Percentiles rank a stretch among this genome's conserved stretches.
These are phyloP conservation scores for Metrosideros polymorpha DNA, from an alignment of 441 rosid species.

Conservation along the genomic window DNA sequence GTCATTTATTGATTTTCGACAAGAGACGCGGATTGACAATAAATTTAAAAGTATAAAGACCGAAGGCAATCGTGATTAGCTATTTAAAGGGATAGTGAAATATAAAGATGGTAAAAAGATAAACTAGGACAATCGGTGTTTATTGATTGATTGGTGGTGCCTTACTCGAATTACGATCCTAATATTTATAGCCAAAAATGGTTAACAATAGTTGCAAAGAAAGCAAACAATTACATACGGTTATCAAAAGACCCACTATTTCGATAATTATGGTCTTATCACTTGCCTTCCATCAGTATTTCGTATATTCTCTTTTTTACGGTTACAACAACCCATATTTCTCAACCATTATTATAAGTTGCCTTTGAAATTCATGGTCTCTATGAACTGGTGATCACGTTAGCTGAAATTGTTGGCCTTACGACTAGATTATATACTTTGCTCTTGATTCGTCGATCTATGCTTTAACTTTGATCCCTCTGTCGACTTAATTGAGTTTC, in stretches of 20 bases:
- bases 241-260: background rate
- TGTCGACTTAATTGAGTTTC: too few relatives aligned
- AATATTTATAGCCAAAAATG: too few relatives aligned
- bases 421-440: background rate
- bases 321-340: background rate
- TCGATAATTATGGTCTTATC: background rate
- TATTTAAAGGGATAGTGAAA: too few relatives aligned
- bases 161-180: background rate
- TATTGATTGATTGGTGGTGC: background rate
- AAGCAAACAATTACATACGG: background rate
- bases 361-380: background rate
- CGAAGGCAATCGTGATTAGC: too few relatives aligned
- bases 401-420: background rate
- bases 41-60: too few relatives aligned
- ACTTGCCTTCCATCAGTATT: too few relatives aligned
- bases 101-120: too few relatives aligned
- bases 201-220: too few relatives aligned
- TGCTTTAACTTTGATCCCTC: background rate
- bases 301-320: too few relatives aligned
- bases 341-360: background rate
- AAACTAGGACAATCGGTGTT: too few relatives aligned
- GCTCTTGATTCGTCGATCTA: background rate
- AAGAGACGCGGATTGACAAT: too few relatives aligned
- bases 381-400: background rate
- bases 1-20: too few relatives aligned